Evolutionary conservation across 1,284 basidiomycete genomes (phyloP).

Genomic region (Pseudozyma sp.): DNA sequence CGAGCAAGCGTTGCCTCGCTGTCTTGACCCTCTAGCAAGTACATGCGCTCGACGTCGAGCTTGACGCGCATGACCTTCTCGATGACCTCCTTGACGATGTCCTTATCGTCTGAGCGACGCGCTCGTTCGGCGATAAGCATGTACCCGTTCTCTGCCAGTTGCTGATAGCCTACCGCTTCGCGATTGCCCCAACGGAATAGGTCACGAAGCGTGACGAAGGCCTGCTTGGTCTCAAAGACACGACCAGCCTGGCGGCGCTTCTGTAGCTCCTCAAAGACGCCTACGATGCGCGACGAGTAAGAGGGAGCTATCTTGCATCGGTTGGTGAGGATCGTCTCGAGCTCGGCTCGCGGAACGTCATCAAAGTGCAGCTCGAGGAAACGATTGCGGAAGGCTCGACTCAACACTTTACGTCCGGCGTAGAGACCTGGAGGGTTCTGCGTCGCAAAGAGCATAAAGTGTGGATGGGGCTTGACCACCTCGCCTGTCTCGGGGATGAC

Average conservation of each 20-base stretch:
- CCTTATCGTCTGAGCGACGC: constrained; percentile 84
- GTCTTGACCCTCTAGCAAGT: constrained; percentile 71
- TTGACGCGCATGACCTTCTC: constrained; percentile 89
- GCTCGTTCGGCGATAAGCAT: constrained; percentile 96
- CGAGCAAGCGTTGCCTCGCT: constrained; percentile 43
- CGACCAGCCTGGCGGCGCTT: constrained; percentile 88
- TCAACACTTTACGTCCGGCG: constrained; percentile 92
- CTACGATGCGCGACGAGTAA: constrained; percentile 91
- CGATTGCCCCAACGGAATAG: constrained; percentile 96
- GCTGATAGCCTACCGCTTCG: constrained; percentile 84
- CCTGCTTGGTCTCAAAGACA: constrained; percentile 97
- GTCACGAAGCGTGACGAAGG: constrained; percentile 95
- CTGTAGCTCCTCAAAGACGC: constrained; percentile 92
- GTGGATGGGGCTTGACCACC: constrained; percentile 89
- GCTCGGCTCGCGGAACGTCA: constrained; percentile 92
- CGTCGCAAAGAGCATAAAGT: constrained; percentile 98
- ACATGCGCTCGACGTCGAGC: constrained; percentile 76
- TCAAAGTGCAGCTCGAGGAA: constrained; percentile 98
- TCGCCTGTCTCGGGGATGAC: constrained; percentile 97
- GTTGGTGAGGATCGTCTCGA: constrained; percentile 80
- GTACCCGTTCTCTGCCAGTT: constrained; percentile 94
- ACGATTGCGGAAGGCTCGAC: constrained; percentile 96
- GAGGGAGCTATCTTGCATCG: constrained; percentile 65
- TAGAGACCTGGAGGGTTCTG: constrained; percentile 99
- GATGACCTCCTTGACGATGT: constrained; percentile 89